phyloP scores from a whole-genome alignment of 192 early-diverging fungal genomes.

The Oehlia diaphana region DNA sequence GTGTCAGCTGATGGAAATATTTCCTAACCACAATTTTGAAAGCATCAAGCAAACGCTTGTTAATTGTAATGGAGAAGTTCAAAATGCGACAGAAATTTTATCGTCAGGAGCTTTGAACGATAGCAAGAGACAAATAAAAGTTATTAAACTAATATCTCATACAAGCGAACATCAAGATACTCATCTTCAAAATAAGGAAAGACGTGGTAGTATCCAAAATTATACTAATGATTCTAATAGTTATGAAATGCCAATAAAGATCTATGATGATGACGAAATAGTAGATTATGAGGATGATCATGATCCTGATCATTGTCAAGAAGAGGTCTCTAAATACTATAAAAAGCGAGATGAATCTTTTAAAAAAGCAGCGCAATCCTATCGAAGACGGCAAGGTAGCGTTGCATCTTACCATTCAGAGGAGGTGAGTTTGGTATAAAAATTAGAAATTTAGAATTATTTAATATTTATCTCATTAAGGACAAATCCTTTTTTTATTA shows the following conservation, averaged over 20 bases:
- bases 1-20: slow-evolving; percentile 35
- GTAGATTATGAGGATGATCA: slow-evolving; percentile 43
- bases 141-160: background rate
- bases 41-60: slow-evolving; percentile 43
- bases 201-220: background rate
- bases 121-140: background rate
- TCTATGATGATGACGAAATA: slow-evolving; percentile 31
- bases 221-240: slow-evolving; percentile 30
- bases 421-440: slow-evolving; percentile 31
- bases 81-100: slow-evolving; percentile 44
- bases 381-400: slow-evolving; percentile 46
- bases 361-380: slow-evolving; percentile 47
- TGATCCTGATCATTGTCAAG: slow-evolving; percentile 51
- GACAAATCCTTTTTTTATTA: background rate
- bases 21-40: slow-evolving; percentile 37
- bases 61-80: slow-evolving; percentile 29
- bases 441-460: background rate
- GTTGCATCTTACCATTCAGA: slow-evolving; percentile 54
- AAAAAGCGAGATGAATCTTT: slow-evolving; percentile 49
- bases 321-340: slow-evolving; percentile 38
- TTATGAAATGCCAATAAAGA: background rate
- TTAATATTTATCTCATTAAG: background rate
- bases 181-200: too few relatives aligned
- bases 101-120: background rate
- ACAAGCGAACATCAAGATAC: too few relatives aligned